phyloP scores from a whole-genome alignment of 2,329 filamentous ascomycete species.

The Exophiala xenobiotica region DNA sequence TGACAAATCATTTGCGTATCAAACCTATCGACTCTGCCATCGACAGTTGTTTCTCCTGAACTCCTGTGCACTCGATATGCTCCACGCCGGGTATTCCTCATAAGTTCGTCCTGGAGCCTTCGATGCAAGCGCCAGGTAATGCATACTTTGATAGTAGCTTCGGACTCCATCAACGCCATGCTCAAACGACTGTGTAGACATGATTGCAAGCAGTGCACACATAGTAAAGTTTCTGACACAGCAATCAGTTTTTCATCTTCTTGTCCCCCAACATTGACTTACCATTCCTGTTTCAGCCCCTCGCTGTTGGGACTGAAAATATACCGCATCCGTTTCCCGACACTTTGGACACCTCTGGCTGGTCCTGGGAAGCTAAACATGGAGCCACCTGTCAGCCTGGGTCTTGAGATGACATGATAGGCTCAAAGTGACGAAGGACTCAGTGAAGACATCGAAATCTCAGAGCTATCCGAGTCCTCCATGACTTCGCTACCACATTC shows the following conservation, averaged over 20 bases:
- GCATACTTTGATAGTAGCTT: not conserved
- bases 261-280: constrained; percentile 39
- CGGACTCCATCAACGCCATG: constrained; percentile 12
- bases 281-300: constrained; percentile 98
- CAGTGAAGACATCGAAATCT: constrained; percentile 4
- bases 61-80: not conserved
- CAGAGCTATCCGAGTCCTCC: constrained; percentile 30
- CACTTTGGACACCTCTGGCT: constrained; percentile 84
- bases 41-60: not conserved
- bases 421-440: constrained; percentile 6
- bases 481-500: constrained; percentile 50
- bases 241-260: constrained; percentile 20
- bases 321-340: constrained; percentile 85
- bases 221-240: constrained; percentile 78
- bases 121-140: constrained; percentile 10
- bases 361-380: constrained; percentile 79
- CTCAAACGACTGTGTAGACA: constrained; percentile 58
- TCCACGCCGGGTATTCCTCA: not conserved
- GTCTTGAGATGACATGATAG: constrained; percentile 35
- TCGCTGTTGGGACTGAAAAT: constrained; percentile 98
- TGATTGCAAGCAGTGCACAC: constrained; percentile 93
- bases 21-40: not conserved
- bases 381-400: constrained; percentile 29
- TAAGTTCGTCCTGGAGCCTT: not conserved
- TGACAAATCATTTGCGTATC: not conserved